Conservation (phyloP, 2,329 filamentous ascomycete genomes). For the Claviceps lovelessii region DNA sequence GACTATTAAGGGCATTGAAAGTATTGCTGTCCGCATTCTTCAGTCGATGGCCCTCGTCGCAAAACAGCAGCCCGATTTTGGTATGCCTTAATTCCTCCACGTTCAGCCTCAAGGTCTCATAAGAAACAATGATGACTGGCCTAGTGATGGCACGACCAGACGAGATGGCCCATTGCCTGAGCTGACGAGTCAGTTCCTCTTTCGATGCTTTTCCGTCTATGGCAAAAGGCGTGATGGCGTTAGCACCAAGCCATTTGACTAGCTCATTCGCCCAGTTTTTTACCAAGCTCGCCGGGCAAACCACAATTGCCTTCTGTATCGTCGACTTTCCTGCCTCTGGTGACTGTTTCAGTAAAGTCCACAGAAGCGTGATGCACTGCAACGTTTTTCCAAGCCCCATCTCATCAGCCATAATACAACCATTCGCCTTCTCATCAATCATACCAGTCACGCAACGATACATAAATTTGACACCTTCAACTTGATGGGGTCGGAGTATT, state of each 20-base stretch:
- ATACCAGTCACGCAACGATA: constrained; percentile 91
- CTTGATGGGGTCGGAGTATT: constrained; percentile 86
- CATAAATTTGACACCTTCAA: constrained; percentile 96
- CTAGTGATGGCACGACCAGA: constrained; percentile 79
- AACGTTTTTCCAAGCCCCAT: constrained; percentile 97
- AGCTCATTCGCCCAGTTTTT: constrained; percentile 97
- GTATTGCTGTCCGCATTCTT: constrained; percentile 97
- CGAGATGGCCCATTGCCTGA: constrained; percentile 89
- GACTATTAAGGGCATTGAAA: constrained; percentile 74
- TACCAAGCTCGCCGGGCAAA: constrained; percentile 89
- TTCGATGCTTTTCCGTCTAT: constrained; percentile 95
- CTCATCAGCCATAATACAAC: constrained; percentile 98
- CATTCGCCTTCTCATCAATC: constrained; percentile 84
- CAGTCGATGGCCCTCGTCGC: constrained; percentile 88
- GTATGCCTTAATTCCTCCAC: constrained; percentile 80
- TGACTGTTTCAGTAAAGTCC: constrained; percentile 91
- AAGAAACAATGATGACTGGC: constrained; percentile 93
- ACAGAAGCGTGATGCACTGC: constrained; percentile 92
- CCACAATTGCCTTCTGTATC: constrained; percentile 93
- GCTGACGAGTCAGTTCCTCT: constrained; percentile 75
- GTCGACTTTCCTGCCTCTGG: constrained; percentile 86
- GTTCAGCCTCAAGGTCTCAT: constrained; percentile 86
- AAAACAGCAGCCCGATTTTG: constrained; percentile 82
- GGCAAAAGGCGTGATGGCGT: constrained; percentile 83
- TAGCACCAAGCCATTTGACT: constrained; percentile 87